Percentiles rank a stretch among this genome's conserved stretches.
phyloP scores from a whole-genome alignment of 2,329 filamentous ascomycete genomes.

The Penicillium fuscoglaucum region DNA sequence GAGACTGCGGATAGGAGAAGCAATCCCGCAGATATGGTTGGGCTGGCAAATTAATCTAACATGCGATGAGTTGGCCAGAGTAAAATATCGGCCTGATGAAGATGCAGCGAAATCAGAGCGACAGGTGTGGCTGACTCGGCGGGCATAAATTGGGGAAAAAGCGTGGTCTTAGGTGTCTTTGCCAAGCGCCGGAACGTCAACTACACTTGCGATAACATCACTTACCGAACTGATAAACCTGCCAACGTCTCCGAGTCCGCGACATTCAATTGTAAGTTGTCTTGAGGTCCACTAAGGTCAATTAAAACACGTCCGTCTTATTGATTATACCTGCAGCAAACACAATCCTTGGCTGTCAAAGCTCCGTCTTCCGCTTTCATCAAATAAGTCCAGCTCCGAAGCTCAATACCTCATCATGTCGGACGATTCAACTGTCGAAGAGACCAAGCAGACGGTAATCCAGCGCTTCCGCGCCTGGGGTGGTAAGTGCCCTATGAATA shows the following conservation, averaged over 20 bases:
- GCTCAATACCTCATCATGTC: conserved; percentile 26
- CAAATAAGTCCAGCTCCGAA: background rate
- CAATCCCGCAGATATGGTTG: conserved; percentile 9
- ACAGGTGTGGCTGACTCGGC: conserved; percentile 15
- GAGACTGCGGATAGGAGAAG: conserved; percentile 15
- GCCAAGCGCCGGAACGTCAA: conserved; percentile 24
- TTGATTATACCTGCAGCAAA: conserved; percentile 2
- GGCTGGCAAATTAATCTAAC: conserved; percentile 3
- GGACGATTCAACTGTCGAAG: conserved; percentile 31
- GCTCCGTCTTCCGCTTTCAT: background rate
- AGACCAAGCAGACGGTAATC: conserved; percentile 41
- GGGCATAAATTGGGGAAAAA: conserved; percentile 16
- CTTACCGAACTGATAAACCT: background rate
- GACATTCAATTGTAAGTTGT: conserved; percentile 1
- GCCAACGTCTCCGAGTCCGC: background rate
- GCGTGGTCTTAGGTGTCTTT: conserved; percentile 27
- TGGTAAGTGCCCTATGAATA: conserved; percentile 34
- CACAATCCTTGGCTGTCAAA: background rate
- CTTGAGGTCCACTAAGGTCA: too few relatives aligned
- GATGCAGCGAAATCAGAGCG: conserved; percentile 10
- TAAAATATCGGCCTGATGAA: conserved; percentile 1
- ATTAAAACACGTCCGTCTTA: background rate
- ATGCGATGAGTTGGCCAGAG: background rate
- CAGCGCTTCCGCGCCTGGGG: conserved; percentile 45
- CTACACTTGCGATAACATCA: conserved; percentile 13